phyloP scores from a whole-genome alignment of 352 stramenopile genomes.

The Phytophthora macrochlamydospora region DNA sequence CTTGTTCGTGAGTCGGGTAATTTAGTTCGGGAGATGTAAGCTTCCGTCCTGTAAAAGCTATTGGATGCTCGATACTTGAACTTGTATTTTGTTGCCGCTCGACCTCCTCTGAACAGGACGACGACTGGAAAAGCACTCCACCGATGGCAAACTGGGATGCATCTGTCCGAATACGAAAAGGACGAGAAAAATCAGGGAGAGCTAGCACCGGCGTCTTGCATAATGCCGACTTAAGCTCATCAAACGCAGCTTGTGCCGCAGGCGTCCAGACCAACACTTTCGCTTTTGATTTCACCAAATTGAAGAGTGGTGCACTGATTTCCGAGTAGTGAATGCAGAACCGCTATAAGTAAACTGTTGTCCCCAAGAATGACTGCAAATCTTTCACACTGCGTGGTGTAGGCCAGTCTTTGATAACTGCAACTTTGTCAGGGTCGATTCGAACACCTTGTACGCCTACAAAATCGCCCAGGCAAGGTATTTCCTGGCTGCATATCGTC shows the following conservation, averaged over 20 bases:
- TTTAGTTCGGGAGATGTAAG: conserved; percentile 13
- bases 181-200: conserved; percentile 1
- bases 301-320: conserved; percentile 8
- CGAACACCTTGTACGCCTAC: conserved; percentile 1
- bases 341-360: conserved; percentile 2
- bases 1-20: conserved; percentile 17
- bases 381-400: conserved; percentile 4
- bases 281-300: conserved; percentile 6
- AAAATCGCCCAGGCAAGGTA: conserved; percentile 8
- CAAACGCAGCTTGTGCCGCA: conserved; percentile 3
- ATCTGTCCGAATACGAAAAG: conserved; percentile 6
- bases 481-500: conserved; percentile 5
- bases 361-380: background rate
- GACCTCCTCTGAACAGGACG: background rate
- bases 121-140: background rate
- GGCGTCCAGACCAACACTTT: conserved; percentile 4
- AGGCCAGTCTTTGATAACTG: background rate
- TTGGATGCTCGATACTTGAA: conserved; percentile 3
- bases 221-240: conserved; percentile 2
- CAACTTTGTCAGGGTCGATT: conserved; percentile 10
- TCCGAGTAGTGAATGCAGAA: conserved; percentile 2
- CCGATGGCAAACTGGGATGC: conserved; percentile 10
- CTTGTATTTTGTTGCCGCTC: background rate
- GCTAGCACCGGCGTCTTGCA: background rate
- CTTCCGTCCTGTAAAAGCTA: conserved; percentile 10